Base-by-base conservation (phyloP, 345 rosid genomes). In the Rhodomyrtus tomentosa region DNA sequence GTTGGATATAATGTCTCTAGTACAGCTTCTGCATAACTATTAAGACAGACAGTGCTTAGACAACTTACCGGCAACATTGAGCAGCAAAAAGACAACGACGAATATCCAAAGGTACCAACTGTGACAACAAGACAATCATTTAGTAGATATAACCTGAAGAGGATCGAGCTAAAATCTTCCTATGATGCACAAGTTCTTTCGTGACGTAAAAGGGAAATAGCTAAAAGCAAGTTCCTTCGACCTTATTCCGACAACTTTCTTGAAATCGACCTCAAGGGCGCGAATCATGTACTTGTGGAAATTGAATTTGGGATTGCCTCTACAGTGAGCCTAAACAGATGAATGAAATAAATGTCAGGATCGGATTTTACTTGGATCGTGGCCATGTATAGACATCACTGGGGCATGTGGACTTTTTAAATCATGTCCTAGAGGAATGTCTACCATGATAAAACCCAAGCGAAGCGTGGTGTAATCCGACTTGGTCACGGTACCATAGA, bases 61-160 rank as follows among this genome's bases (percentile, higher is more conserved):
- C 5, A 85, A 62, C 91, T 90, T 85, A 96, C 96, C 90, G 21
- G 88, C 74, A 50, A 95, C 86, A 89, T 96, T 94, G 83, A 95
- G 89, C 91, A 95, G 88, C 90, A 96, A 86, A 91, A 96, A 96
- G 84, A 93, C 27, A 82, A 90, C 93, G 85, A 95, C 95, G 58
- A 95, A 95, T 62, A 94, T 62, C 99, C 99, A 96, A 58, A 96
- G 98, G 73, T 93, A 96, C 98, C 99, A 96, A 86, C 99, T 96
- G 95, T 89, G 42, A 62, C 0, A 40, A 36, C 24, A 48, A n/a
- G 14, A 79, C 25, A 0, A 84, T 48, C 25, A n/a, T 49, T 80
- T 45, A 25, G 50, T 42, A 80, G 27, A 62, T 62, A 32, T 62
- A 32, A 0, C 42, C 22, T 3, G 74, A 62, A 4, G 40, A 62